phyloP scores from a whole-genome alignment of 2,329 filamentous ascomycete species.

The Aspergillus sp. region DNA sequence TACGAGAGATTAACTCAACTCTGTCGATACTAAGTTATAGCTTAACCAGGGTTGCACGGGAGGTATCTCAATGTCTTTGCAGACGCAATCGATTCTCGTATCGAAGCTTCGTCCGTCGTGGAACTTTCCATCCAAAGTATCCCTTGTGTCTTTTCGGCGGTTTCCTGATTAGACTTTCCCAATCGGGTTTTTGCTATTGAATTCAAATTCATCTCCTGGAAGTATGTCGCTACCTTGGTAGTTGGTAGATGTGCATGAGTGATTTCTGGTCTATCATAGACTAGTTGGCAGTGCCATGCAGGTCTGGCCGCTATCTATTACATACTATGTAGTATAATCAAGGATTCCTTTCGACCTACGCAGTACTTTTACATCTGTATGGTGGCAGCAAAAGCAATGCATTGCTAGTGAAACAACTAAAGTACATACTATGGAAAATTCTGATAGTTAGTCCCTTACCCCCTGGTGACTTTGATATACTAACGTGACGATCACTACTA shows the following conservation, averaged over 20 bases:
- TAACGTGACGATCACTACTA: background rate
- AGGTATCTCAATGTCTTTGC: background rate
- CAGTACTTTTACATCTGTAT: background rate
- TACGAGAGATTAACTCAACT: background rate
- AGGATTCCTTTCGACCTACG: too few species aligned
- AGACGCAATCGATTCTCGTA: background rate
- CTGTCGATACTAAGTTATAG: too few species aligned
- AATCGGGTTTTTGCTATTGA: background rate
- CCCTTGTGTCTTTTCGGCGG: background rate
- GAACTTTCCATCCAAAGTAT: slow-evolving; percentile 5
- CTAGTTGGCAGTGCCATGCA: background rate
- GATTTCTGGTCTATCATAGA: too few species aligned
- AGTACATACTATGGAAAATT: background rate
- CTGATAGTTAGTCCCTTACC: background rate
- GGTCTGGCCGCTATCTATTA: background rate
- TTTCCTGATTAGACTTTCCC: background rate
- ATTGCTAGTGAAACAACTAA: background rate
- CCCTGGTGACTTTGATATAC: background rate
- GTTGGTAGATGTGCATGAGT: background rate
- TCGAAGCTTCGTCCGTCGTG: background rate
- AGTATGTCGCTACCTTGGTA: background rate
- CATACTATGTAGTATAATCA: background rate
- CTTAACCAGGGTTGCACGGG: too few species aligned
- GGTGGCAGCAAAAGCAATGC: background rate
- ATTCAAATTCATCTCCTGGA: too few species aligned